Evolutionary conservation across 805 yeast species (phyloP), one percentile per base, ranked within the genome.

Genomic region (Candida jianshihensis): DNA sequence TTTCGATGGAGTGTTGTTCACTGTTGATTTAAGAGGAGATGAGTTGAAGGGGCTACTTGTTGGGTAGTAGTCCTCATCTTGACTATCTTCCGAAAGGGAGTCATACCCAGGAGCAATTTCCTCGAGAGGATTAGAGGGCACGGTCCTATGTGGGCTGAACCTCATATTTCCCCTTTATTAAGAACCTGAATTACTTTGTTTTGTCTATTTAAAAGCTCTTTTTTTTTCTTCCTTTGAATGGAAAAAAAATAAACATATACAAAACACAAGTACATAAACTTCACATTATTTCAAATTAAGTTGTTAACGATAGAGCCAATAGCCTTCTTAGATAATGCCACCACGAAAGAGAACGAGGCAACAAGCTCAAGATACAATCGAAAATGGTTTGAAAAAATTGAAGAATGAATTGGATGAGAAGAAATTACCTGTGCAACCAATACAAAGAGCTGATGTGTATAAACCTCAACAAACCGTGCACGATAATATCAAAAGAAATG

Each of bases 1-100:
- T 20, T 41, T 44, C 6, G 49, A 33, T 5, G 53, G 47, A 3
- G 53, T 40, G 3, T 38, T 38, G 14, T 27, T 20, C 18, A 33
- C 19, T n/a, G n/a, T n/a, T n/a, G 53, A 39, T 34, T 47, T 48
- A 30, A 46, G 26, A 4, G 54, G 51, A 4, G 56, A 46, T 5
- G 39, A 37, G 16, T 17, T 10, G 19, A 29, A 14, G 28, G 28
- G 33, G 24, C 26, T 24, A 4, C 28, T 18, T 4, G 13, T 6
- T 14, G 29, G 13, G 17, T 12, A 31, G 13, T 19, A 29, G 11
- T 38, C 36, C 3, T 27, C 36, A 11, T 24, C 24, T 4, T 32
- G 31, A 7, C 37, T 39, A 13, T 39, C 39, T 18, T 39, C 43
- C 2, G 40, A 39, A 5, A 36, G 32, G 2, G 43, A 40, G 14